Evolutionary conservation across 805 yeast genomes (phyloP), one percentile per base, ranked within the genome.

Genomic region (Saccharomycopsis selenospora): DNA sequence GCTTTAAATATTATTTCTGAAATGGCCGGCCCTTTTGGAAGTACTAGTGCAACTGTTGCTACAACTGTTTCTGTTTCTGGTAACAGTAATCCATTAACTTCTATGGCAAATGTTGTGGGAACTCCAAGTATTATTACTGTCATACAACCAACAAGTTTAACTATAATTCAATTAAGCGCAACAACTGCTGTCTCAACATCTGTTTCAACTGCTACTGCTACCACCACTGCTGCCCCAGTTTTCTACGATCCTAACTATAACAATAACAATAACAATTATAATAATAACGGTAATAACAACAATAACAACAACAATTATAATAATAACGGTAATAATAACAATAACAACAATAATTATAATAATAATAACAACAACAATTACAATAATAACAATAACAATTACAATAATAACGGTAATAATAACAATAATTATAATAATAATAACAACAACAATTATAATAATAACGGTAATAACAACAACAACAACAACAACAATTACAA

Each of bases 1-100:
- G 54, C 51, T n/a, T 48, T 50, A 23, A 50, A 50, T 36, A 45
- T 50, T 41, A 38, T 50, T 11, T 42, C 48, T 26, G 48, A 30
- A n/a, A 52, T 38, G 8, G 22, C 45, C n/a, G 54, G 46, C 14
- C 22, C 47, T 17, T 26, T 7, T 26, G 11, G 29, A 7, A 7
- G 11, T 26, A 30, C 51, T 14, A 36, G 33, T 3, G n/a, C 40
- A 22, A 28, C 23, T 14, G 45, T 50, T 8, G 41, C 54, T 22
- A 50, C 51, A 3, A 50, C 54, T 11, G 42, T 50, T 20, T 42
- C 51, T 3, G 41, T 50, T 3, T 27, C 46, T 11, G 46, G 46
- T 17, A 22, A 41, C 7, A n/a, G 23, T 17, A 43, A 43, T 43
- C 46, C 46, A n/a, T n/a, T 43, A 27, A 17, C 23, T 8, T 8